Conservation (phyloP, 345 rosid species). For the Nephelium lappaceum region DNA sequence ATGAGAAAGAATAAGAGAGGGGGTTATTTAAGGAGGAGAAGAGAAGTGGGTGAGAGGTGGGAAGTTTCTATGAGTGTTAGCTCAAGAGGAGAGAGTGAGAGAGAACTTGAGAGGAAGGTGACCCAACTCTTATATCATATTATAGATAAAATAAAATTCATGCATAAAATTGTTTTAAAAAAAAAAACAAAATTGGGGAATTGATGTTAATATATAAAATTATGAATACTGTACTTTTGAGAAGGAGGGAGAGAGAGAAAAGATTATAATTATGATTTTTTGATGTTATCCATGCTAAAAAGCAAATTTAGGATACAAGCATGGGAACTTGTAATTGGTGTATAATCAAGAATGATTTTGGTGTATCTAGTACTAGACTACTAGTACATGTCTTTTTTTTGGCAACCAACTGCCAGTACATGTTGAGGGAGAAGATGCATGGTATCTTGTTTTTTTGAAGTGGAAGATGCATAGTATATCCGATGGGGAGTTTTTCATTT, state of each 20-base stretch:
- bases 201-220: neutral
- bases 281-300: neutral
- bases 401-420: too few relatives aligned
- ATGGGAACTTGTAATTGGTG: constrained; percentile 1
- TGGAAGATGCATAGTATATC: neutral
- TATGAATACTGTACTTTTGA: too few relatives aligned
- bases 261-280: too few relatives aligned
- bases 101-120: neutral
- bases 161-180: too few relatives aligned
- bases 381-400: too few relatives aligned
- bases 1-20: neutral
- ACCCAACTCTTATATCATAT: neutral
- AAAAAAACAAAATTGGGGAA: neutral
- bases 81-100: neutral
- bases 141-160: neutral
- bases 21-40: neutral
- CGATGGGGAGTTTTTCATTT: too few relatives aligned
- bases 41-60: neutral
- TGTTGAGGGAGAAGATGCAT: neutral
- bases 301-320: neutral
- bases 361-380: neutral
- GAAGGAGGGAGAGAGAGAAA: neutral
- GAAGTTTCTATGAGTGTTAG: neutral
- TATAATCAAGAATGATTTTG: neutral
- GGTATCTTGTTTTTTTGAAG: too few relatives aligned